Conservation (phyloP, 371 early-diverging fungal genomes). For the Actinomortierella ambigua region DNA sequence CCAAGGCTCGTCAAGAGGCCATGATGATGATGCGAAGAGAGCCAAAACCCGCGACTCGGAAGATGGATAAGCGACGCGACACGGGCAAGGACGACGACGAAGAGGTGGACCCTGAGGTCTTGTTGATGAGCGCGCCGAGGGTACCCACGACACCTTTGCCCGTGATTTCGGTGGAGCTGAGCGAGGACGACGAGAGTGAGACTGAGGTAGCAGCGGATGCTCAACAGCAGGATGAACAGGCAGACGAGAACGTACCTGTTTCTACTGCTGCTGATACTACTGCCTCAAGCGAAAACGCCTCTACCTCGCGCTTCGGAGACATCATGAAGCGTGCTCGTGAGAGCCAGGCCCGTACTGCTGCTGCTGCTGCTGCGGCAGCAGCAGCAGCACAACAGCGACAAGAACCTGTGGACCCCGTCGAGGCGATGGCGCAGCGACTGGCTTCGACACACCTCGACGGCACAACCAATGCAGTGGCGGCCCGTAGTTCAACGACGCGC, state of each 20-base stretch:
- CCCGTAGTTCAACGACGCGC: constrained; percentile 7
- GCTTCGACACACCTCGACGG: constrained; percentile 15
- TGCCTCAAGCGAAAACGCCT: not conserved
- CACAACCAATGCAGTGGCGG: not conserved
- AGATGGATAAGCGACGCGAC: constrained; percentile 10
- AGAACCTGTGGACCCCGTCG: constrained; percentile 16
- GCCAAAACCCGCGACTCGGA: not conserved
- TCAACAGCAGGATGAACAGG: constrained; percentile 7
- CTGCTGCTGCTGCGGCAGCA: constrained; percentile 8
- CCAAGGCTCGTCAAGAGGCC: not conserved
- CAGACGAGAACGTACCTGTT: not conserved
- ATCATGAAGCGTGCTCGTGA: constrained; percentile 15
- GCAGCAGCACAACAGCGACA: not conserved
- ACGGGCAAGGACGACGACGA: constrained; percentile 5
- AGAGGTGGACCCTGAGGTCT: constrained; percentile 11
- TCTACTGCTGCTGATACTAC: not conserved
- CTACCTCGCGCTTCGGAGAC: constrained; percentile 11
- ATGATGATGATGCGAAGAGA: constrained; percentile 30
- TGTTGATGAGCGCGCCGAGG: constrained; percentile 13
- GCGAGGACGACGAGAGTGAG: constrained; percentile 5
- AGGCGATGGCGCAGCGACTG: constrained; percentile 31
- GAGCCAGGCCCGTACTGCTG: constrained; percentile 14
- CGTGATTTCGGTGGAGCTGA: constrained; percentile 1
- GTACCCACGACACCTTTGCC: constrained; percentile 16
- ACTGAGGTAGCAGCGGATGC: not conserved